Evolutionary conservation across 176 grass and related monocot genomes (phyloP), one percentile per base, ranked within the genome.

Genomic region (Oryza australiensis): DNA sequence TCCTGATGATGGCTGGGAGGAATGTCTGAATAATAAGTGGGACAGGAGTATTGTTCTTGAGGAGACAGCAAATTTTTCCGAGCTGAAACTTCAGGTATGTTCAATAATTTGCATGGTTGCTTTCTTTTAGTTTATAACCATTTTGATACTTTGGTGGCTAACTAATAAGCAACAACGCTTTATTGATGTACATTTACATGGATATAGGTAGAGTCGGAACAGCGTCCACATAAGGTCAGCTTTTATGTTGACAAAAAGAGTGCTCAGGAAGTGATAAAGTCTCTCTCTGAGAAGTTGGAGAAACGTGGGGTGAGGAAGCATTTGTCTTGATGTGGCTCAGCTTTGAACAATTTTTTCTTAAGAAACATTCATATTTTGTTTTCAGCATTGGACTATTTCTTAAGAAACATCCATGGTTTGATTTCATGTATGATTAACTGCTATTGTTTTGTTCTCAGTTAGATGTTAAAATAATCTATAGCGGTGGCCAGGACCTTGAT

Each of bases 391-490:
- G 37, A 38, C 37, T 4, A 5, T 10, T 51, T 51, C 48, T 51
- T 15, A 42, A 35, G 26, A 26, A 9, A 29, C 7, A 3, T 55
- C 8, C 20, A 66, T 35, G 15, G 33, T 66, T 73, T 29, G 5
- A 3, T 60, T 49, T 23, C 23, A 48, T 23, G 72, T 64, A 18
- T 86, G 23, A 24, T 84, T 79, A 68, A 9, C 26, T 66, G 9
- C 34, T 76, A 48, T 76, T 18, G 38, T 88, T 66, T 67, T 80
- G 27, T 83, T 26, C 38, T 77, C 88, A 97, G 94, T 72, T 97
- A 74, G 88, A 97, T 93, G 94, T 85, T 9, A 97, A 97, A 87
- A 97, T 97, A 81, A 93, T 97, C 62, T 97, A 97, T 81, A 97
- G 88, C 42, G 94, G 94, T 41, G 91, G 91, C n/a, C 88, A 93